These are phyloP conservation scores for Vaccinium corymbosum DNA, from an alignment of 148 eudicot species.

Conservation along the genomic window DNA sequence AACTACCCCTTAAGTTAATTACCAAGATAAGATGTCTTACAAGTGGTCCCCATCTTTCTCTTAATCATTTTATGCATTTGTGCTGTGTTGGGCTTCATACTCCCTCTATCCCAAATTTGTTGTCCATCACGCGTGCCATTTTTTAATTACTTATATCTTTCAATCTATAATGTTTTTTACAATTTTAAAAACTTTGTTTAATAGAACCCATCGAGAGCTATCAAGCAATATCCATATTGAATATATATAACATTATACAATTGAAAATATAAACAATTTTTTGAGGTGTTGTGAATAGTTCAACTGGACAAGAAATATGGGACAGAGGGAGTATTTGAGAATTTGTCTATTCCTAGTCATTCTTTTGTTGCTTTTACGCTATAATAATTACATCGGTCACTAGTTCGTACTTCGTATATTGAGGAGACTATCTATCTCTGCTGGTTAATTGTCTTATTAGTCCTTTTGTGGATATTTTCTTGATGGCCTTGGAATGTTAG, in stretches of 20 bases:
- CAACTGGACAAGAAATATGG: too few species aligned
- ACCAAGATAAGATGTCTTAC: background rate
- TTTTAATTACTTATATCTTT: too few species aligned
- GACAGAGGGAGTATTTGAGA: background rate
- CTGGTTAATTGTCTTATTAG: background rate
- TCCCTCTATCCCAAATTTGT: too few species aligned
- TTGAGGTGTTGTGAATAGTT: too few species aligned
- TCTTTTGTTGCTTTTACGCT: background rate
- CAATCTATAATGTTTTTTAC: too few species aligned
- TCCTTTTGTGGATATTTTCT: background rate
- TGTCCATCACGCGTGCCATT: too few species aligned
- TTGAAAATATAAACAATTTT: too few species aligned
- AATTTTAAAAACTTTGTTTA: too few species aligned
- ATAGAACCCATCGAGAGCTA: too few species aligned
- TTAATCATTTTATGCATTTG: background rate
- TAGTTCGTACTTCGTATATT: background rate
- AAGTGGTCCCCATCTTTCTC: background rate
- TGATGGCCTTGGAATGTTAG: background rate
- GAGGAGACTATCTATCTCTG: background rate
- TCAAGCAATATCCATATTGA: too few species aligned
- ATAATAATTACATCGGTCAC: background rate
- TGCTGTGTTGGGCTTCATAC: background rate
- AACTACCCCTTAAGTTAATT: conserved; percentile 7
- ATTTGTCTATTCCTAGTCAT: background rate
- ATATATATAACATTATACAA: too few species aligned